Conservation (phyloP, 352 stramenopile genomes). For the Phytophthora europaea region DNA sequence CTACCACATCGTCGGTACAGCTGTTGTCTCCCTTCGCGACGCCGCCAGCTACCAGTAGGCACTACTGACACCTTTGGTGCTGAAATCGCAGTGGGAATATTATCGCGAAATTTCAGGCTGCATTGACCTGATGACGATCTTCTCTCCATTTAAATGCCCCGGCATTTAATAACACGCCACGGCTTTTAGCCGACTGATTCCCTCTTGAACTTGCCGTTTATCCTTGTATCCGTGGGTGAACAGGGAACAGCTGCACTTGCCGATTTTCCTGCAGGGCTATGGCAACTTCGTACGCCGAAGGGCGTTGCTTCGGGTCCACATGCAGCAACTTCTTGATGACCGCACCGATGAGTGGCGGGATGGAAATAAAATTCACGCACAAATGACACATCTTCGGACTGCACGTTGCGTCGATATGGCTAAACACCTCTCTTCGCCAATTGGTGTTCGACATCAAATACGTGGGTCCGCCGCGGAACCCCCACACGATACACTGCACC, state of each 20-base stretch:
- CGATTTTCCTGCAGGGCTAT: slow-evolving; percentile 76
- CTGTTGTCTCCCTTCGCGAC: slow-evolving; percentile 25
- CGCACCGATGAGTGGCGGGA: slow-evolving; percentile 75
- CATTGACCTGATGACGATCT: not conserved
- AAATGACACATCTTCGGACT: slow-evolving; percentile 66
- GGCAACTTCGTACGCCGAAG: slow-evolving; percentile 79
- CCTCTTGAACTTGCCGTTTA: not conserved
- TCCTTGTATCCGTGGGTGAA: slow-evolving; percentile 34
- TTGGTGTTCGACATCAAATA: slow-evolving; percentile 69
- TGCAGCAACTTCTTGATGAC: slow-evolving; percentile 87
- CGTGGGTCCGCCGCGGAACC: slow-evolving; percentile 73
- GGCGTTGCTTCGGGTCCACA: slow-evolving; percentile 68
- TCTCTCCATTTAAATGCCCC: not conserved
- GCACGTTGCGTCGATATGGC: slow-evolving; percentile 77
- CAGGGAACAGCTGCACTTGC: slow-evolving; percentile 64
- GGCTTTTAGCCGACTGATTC: not conserved
- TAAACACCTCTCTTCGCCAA: slow-evolving; percentile 82
- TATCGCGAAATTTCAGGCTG: not conserved
- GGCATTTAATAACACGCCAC: not conserved
- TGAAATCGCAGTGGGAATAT: not conserved
- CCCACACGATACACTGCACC: slow-evolving; percentile 86
- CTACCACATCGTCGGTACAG: slow-evolving; percentile 29
- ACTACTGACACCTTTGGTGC: slow-evolving; percentile 9
- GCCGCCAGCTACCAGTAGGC: slow-evolving; percentile 12
- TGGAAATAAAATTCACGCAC: slow-evolving; percentile 85